Evolutionary conservation across 1,139 yeast genomes (phyloP).

Genomic region (Sugiyamaella grinbergsii): DNA sequence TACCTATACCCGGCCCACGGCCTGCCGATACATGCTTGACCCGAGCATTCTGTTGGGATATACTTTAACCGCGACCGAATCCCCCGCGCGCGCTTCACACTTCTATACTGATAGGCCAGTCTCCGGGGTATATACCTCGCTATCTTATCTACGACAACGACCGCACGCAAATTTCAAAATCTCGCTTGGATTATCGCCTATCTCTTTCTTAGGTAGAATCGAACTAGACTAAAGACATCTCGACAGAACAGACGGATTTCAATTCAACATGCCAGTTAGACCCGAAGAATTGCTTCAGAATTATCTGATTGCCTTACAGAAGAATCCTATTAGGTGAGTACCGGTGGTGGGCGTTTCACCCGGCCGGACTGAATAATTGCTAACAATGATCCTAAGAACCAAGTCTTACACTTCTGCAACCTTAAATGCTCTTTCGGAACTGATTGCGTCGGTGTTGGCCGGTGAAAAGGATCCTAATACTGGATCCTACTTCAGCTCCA

Average conservation of each 20-base stretch:
- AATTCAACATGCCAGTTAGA: conserved; percentile 11
- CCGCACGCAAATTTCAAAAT: too few species aligned
- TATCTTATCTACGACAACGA: too few species aligned
- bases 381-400: conserved; percentile 32
- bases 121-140: too few species aligned
- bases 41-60: conserved; percentile 5
- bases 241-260: too few species aligned
- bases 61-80: conserved; percentile 9
- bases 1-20: too few species aligned
- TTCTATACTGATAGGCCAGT: too few species aligned
- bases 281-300: conserved; percentile 24
- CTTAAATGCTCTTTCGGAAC: conserved; percentile 43
- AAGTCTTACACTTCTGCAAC: conserved; percentile 45
- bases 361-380: not conserved
- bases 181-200: too few species aligned
- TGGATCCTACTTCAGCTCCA: conserved; percentile 43
- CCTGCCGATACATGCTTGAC: too few species aligned
- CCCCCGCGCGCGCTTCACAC: not conserved
- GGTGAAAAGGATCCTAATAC: conserved; percentile 45
- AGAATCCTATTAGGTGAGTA: conserved; percentile 35
- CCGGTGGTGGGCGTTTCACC: too few species aligned
- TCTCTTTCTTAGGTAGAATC: too few species aligned
- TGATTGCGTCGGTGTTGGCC: conserved; percentile 43
- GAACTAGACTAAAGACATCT: too few species aligned
- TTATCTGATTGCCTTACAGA: conserved; percentile 35